Base-by-base conservation (phyloP, 2,329 filamentous ascomycete species). In the Ophiostoma montium region DNA sequence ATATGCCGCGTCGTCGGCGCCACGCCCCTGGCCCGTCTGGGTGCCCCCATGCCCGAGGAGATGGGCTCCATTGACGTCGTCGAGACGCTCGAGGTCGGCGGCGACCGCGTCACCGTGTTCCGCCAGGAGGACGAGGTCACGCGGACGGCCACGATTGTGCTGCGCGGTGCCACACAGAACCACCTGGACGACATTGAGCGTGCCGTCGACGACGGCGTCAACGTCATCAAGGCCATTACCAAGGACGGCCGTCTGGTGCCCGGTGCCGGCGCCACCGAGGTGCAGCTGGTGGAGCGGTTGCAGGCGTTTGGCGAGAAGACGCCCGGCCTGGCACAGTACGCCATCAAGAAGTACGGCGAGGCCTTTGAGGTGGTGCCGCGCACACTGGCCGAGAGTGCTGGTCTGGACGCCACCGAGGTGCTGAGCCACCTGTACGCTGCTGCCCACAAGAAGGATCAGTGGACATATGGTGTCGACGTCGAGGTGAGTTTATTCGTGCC, bases 11-110 rank as follows among this genome's bases (percentile, higher is more conserved):
- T 98, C 21, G 90, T 96, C 47, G 90, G 90, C 54, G 92, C 92
- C 50, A 95, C 92, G 13, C 92, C 92, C n/a, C 76, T 98, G 54
- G 94, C 94, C 48, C 84, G 92, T 59, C 75, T 98, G 44, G 92
- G 92, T 56, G 92, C 94, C 15, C 92, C 92, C 41, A 98, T 98
- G 92, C 92, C 94, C n/a, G 92, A 98, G 59, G 92, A 98, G 74
- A 96, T 95, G 89, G 92, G 92, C 56, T 84, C 70, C 59, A 80
- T 98, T 55, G 92, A 98, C 63, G 67, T 98, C 50, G 92, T 98
- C 31, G 92, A 98, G 75, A 96, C 94, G 1, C 76, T 94, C 41
- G 92, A 98, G 69, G 96, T 98, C 63, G 92, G 92, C 56, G 92
- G 92, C 58, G 92, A 98, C 71, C 84, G 92, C 54, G 94, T 98